phyloP scores from a whole-genome alignment of 2,329 filamentous ascomycete species.

The Pyrenophora graminea region DNA sequence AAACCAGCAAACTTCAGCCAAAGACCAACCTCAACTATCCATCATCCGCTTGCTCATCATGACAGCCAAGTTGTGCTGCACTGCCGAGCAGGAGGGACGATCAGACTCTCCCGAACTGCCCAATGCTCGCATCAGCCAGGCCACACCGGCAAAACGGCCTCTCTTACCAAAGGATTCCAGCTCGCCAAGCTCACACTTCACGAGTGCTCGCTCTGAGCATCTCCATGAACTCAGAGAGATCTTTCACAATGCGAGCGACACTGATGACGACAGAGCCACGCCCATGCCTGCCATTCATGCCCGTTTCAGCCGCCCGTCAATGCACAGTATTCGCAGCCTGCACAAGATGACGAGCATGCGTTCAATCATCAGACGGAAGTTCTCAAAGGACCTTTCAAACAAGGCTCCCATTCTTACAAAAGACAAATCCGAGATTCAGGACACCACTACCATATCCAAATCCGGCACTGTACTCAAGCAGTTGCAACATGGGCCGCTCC shows the following conservation, averaged over 20 bases:
- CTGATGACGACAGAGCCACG: slow-evolving; percentile 12
- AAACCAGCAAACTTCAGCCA: background rate
- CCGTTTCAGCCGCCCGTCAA: slow-evolving; percentile 32
- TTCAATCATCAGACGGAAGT: slow-evolving; percentile 39
- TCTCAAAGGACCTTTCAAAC: slow-evolving; percentile 34
- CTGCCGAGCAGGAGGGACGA: slow-evolving; percentile 33
- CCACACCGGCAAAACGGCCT: slow-evolving; percentile 33
- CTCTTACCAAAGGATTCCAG: slow-evolving; percentile 21
- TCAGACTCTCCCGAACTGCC: slow-evolving; percentile 40
- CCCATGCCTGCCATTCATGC: slow-evolving; percentile 21
- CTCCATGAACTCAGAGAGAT: slow-evolving; percentile 41
- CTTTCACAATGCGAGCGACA: slow-evolving; percentile 35
- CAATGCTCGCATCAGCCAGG: slow-evolving; percentile 36
- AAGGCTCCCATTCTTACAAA: slow-evolving; percentile 10
- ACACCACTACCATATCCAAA: slow-evolving; percentile 10
- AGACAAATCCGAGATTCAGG: slow-evolving; percentile 6
- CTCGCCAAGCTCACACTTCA: slow-evolving; percentile 35
- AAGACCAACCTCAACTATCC: background rate
- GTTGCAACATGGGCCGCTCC: slow-evolving; percentile 20
- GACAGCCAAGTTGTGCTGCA: slow-evolving; percentile 43
- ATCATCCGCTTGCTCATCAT: slow-evolving; percentile 17
- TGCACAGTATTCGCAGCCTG: slow-evolving; percentile 40
- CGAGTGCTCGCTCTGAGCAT: slow-evolving; percentile 37
- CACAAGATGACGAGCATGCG: slow-evolving; percentile 44
- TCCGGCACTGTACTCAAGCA: slow-evolving; percentile 34